Evolutionary conservation across 1,284 basidiomycete species (phyloP).

Genomic region (Agaricales sp.): DNA sequence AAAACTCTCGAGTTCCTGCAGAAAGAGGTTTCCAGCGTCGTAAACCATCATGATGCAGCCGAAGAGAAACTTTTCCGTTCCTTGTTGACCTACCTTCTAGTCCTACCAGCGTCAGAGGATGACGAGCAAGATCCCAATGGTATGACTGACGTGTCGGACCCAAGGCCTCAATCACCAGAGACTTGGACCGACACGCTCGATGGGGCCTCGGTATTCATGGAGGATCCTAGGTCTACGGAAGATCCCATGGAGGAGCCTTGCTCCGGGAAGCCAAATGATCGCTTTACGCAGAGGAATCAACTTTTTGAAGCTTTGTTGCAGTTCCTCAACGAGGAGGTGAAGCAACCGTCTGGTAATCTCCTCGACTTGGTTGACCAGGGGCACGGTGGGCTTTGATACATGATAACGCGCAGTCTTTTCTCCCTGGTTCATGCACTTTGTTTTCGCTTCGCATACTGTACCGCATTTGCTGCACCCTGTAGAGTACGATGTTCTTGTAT

Average conservation of each 20-base stretch:
- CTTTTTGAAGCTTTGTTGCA: conserved; percentile 58
- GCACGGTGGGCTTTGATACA: not conserved
- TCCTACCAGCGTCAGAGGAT: not conserved
- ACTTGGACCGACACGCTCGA: not conserved
- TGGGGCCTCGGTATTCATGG: conserved; percentile 7
- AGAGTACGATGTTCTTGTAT: no score
- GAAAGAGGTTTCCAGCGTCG: conserved; percentile 55
- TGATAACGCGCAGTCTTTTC: no score
- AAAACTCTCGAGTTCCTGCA: conserved; percentile 64
- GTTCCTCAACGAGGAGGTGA: conserved; percentile 50
- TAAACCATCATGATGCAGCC: conserved; percentile 52
- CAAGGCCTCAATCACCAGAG: not conserved
- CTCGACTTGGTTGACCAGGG: conserved; percentile 28
- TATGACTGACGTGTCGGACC: not conserved
- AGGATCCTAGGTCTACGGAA: conserved; percentile 1
- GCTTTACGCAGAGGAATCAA: conserved; percentile 48
- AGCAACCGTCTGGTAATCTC: conserved; percentile 50
- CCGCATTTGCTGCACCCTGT: no score
- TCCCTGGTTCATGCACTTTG: no score
- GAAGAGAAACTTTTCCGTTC: conserved; percentile 56
- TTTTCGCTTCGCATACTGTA: no score
- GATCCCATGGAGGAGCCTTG: not conserved
- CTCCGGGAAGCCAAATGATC: not conserved
- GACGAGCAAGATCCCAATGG: not conserved
- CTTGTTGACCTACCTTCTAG: conserved; percentile 55